A percentile compares a stretch with the other conserved stretches of the same genome.
These are phyloP conservation scores for Mortierella sp. DNA, from an alignment of 371 early-diverging fungal species.

Conservation along the genomic window DNA sequence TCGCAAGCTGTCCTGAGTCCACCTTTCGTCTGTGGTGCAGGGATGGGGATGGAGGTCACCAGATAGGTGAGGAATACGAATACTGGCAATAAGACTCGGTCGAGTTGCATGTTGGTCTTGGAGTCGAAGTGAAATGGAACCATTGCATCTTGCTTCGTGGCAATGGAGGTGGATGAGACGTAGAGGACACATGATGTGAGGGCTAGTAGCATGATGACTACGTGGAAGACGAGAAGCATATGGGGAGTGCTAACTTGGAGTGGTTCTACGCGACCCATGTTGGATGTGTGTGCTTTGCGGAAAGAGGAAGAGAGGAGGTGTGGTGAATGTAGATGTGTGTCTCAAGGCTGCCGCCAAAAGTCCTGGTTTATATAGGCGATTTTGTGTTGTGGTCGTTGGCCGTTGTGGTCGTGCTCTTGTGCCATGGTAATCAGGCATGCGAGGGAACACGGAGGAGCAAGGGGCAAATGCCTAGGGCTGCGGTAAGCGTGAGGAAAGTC, in stretches of 20 bases:
- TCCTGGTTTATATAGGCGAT: no score
- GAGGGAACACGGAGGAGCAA: no score
- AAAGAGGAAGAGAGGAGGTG: no score
- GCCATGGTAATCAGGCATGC: no score
- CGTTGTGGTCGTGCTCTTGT: no score
- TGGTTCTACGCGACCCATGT: not conserved
- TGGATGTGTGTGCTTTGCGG: no score
- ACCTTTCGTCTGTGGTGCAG: not conserved
- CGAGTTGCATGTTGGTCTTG: not conserved
- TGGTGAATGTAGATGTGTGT: no score
- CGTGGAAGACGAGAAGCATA: not conserved
- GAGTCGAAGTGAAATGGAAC: not conserved
- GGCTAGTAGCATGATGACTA: not conserved
- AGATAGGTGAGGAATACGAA: conserved; percentile 1
- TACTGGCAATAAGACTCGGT: conserved; percentile 3
- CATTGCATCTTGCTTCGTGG: not conserved
- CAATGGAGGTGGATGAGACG: not conserved
- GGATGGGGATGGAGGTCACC: not conserved
- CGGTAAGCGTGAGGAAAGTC: no score
- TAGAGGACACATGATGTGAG: conserved; percentile 1
- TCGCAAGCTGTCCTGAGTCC: not conserved
- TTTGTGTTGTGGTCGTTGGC: no score
- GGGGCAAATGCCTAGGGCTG: no score
- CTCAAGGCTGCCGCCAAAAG: no score
- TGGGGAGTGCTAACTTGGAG: not conserved